Percentiles rank a stretch among this genome's conserved stretches.
Conservation (phyloP, 139 green algal species). For the Ettlia oleoabundans region DNA sequence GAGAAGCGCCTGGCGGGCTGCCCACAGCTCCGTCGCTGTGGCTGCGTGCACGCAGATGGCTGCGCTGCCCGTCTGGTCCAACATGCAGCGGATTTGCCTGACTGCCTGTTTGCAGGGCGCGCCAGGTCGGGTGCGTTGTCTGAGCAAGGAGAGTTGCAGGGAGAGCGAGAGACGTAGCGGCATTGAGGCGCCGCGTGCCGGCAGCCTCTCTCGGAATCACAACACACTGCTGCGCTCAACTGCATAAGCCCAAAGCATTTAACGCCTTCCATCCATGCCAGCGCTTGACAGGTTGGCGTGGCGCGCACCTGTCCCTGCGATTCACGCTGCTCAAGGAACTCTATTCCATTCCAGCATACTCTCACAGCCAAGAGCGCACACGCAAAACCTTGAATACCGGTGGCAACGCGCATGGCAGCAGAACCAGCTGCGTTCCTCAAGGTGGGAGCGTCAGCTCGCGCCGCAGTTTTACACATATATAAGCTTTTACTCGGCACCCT, state of each 20-base stretch:
- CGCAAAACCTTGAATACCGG: not conserved
- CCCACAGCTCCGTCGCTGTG: not conserved
- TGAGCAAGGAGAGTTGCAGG: not conserved
- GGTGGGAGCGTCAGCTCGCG: not conserved
- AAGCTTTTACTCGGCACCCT: too few relatives aligned
- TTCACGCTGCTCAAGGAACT: not conserved
- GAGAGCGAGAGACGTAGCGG: not conserved
- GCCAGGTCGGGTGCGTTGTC: not conserved
- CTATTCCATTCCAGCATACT: not conserved
- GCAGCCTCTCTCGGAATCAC: not conserved
- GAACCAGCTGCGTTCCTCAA: not conserved
- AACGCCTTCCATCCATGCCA: too few relatives aligned
- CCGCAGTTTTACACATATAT: too few relatives aligned
- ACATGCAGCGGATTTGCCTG: not conserved
- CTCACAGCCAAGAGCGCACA: too few relatives aligned
- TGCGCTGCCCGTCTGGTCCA: not conserved
- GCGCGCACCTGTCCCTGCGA: too few relatives aligned
- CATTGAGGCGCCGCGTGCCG: not conserved
- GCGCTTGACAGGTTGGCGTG: too few relatives aligned
- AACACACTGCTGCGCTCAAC: not conserved
- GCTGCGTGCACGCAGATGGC: constrained; percentile 21
- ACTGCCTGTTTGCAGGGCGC: not conserved
- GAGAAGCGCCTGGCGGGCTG: not conserved
- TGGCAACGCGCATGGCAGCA: not conserved
- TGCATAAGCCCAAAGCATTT: too few relatives aligned